Evolutionary conservation across 1,284 basidiomycete species (phyloP), one percentile per base, ranked within the genome.

Genomic region (Testicularia cyperi): DNA sequence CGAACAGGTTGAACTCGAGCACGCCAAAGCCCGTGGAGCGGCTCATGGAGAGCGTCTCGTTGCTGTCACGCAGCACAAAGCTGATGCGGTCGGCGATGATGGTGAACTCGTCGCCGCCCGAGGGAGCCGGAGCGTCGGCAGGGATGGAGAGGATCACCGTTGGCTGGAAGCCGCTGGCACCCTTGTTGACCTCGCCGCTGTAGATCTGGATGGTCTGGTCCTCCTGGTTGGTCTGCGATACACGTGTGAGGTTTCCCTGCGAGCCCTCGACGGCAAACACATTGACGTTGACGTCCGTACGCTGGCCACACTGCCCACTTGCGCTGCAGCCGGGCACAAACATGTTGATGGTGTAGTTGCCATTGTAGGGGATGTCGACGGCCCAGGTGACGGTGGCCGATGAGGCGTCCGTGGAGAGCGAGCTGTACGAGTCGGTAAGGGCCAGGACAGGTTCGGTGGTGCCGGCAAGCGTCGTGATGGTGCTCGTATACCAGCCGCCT

Each of bases 321-420:
- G 85, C 79, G 3, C 80, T 79, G 78, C 94, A 98, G 10, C 92
- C 92, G 0, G 94, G 94, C 19, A 94, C 83, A 48, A 88, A 82
- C 44, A 97, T 75, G 77, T 86, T 87, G 64, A 96, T 82, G 35
- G 88, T 83, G 77, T 98, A 98, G 55, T 84, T 80, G 27, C 91
- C 95, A 2, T 88, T 83, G 15, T 88, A 86, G 0, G 88, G 88
- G 18, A 97, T 86, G 70, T 90, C 91, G 0, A 92, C 90, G 77
- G 85, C 83, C 85, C 90, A 96, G 0, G 88, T 92, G 70, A 95
- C 84, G 28, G 58, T 65, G 31, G 83, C 85, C 10, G 48, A 52
- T 9, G 90, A 88, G 14, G 82, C 82, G 30, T 82, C 76, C 0
- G 82, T 73, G 4, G 84, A 53, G 24, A 85, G 72, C 3, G 86